Conservation (phyloP, 1,139 yeast genomes). For the Scheffersomyces segobiensis region DNA sequence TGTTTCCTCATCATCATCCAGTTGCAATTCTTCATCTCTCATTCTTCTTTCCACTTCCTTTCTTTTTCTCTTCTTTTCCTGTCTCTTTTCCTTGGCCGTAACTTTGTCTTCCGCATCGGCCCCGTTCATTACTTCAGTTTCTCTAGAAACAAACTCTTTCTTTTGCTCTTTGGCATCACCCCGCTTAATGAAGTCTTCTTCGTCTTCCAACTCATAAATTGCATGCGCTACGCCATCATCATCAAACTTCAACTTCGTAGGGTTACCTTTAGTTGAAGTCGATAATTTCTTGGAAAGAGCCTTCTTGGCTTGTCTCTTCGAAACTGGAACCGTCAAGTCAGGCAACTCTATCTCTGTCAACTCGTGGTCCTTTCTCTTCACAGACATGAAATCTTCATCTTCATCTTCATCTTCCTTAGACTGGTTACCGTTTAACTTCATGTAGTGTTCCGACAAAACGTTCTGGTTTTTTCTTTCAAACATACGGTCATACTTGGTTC, state of each 20-base stretch:
- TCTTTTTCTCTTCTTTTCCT: conserved; percentile 87
- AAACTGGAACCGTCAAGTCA: conserved; percentile 58
- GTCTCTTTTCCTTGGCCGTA: conserved; percentile 78
- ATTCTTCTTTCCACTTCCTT: conserved; percentile 69
- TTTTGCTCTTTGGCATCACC: conserved; percentile 79
- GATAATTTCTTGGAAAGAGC: conserved; percentile 86
- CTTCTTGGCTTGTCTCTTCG: conserved; percentile 84
- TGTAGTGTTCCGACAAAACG: conserved; percentile 84
- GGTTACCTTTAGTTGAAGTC: conserved; percentile 62
- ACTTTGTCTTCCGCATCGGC: conserved; percentile 79
- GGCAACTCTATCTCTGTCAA: conserved; percentile 68
- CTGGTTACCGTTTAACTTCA: conserved; percentile 59
- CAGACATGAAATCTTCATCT: conserved; percentile 73
- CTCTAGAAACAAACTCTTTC: conserved; percentile 63
- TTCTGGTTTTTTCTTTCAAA: conserved; percentile 94
- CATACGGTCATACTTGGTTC: conserved; percentile 94
- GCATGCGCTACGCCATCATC: conserved; percentile 94
- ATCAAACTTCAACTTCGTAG: conserved; percentile 82
- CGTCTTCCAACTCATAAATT: conserved; percentile 85
- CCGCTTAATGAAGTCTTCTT: conserved; percentile 75
- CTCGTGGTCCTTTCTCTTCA: conserved; percentile 75
- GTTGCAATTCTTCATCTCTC: conserved; percentile 40
- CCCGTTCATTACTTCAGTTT: conserved; percentile 63
- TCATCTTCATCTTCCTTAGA: conserved; percentile 20
- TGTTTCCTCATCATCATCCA: conserved; percentile 25